A percentile compares a stretch with the other conserved stretches of the same genome.
Conservation (phyloP, 2,329 filamentous ascomycete species). For the Mollisiaceae sp. region DNA sequence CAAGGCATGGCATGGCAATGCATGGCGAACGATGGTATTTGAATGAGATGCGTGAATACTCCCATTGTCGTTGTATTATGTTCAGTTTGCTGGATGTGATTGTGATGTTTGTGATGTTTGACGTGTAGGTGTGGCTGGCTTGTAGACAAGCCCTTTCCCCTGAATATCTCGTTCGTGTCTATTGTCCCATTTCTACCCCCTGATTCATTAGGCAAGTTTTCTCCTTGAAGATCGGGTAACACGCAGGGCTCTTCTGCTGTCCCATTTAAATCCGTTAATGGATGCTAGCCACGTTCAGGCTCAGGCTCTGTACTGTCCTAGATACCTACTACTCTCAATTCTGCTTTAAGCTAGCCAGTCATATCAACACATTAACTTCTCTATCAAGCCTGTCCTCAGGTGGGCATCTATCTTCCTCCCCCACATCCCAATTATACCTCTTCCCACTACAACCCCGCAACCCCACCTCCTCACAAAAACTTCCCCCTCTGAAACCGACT, state of each 20-base stretch:
- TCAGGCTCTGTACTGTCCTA: no score
- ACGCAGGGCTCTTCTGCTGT: no score
- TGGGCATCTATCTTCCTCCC: no score
- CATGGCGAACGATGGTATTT: conserved; percentile 1
- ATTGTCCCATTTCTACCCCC: neutral
- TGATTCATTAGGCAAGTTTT: neutral
- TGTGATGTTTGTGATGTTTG: neutral
- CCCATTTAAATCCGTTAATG: no score
- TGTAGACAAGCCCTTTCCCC: neutral
- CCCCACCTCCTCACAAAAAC: conserved; percentile 53
- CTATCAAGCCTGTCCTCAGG: no score
- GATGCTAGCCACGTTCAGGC: no score
- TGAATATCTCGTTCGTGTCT: neutral
- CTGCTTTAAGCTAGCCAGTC: no score
- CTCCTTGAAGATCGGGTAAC: no score
- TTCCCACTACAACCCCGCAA: neutral
- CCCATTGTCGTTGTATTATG: neutral
- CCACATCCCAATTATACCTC: neutral
- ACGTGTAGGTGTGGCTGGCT: neutral
- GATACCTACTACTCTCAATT: no score
- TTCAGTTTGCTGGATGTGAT: neutral
- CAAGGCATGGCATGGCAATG: neutral
- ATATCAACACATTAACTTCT: no score
- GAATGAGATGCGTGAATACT: conserved; percentile 8
- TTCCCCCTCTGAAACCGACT: conserved; percentile 47